Conservation (phyloP, 2,329 filamentous ascomycete genomes). For the Zymoseptoria passerinii region DNA sequence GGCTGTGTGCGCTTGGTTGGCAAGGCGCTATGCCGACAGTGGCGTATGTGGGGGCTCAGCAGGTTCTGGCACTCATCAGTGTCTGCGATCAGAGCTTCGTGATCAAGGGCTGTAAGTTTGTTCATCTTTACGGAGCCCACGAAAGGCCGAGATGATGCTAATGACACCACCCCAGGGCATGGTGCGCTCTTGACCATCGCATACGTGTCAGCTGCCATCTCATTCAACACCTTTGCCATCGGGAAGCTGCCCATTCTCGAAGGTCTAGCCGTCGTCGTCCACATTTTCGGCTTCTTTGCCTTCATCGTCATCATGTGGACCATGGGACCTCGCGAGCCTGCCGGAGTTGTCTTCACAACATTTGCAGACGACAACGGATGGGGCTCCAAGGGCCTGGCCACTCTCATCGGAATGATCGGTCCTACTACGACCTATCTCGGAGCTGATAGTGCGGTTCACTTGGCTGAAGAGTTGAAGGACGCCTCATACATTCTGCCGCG, state of each 20-base stretch:
- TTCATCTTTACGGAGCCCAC: no score
- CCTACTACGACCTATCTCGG: conserved; percentile 32
- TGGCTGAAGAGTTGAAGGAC: conserved; percentile 27
- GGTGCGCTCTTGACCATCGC: conserved; percentile 19
- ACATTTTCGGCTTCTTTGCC: conserved; percentile 26
- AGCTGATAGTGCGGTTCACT: conserved; percentile 33
- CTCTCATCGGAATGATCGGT: conserved; percentile 23
- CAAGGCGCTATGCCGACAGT: conserved; percentile 24
- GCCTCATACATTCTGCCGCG: conserved; percentile 24
- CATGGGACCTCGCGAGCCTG: conserved; percentile 16
- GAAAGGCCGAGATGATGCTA: no score
- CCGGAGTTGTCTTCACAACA: conserved; percentile 17
- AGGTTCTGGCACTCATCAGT: conserved; percentile 23
- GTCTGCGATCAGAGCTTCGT: conserved; percentile 19
- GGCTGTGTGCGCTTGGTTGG: conserved; percentile 26
- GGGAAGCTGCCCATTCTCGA: conserved; percentile 25
- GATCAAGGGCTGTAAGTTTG: conserved; percentile 16
- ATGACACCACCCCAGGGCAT: conserved; percentile 6
- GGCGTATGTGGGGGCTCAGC: conserved; percentile 21
- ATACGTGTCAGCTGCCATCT: conserved; percentile 18
- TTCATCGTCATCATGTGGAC: conserved; percentile 24
- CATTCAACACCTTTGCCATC: conserved; percentile 25
- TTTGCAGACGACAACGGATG: conserved; percentile 22
- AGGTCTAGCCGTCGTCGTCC: conserved; percentile 22
- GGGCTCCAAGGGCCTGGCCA: conserved; percentile 19